These are phyloP conservation scores for Phytophthora melonis DNA, from an alignment of 352 stramenopile species.

Conservation along the genomic window DNA sequence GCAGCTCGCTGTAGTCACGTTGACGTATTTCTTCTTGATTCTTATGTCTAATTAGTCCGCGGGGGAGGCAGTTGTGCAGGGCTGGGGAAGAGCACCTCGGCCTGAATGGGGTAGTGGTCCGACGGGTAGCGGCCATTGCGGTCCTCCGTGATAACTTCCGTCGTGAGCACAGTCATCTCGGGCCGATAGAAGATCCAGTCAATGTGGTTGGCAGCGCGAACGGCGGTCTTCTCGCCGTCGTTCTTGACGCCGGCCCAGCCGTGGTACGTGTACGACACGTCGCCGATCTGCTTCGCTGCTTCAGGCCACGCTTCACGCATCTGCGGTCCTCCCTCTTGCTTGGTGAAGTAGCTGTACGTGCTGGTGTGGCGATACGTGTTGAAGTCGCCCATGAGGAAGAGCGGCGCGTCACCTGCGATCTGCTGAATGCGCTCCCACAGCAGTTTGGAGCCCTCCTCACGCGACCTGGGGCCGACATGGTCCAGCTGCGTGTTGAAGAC, in stretches of 20 bases:
- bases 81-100: slow-evolving; percentile 81
- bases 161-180: slow-evolving; percentile 76
- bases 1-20: slow-evolving; percentile 24
- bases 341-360: slow-evolving; percentile 87
- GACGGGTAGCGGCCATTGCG: slow-evolving; percentile 85
- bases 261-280: slow-evolving; percentile 89
- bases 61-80: slow-evolving; percentile 62
- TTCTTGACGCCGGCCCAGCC: slow-evolving; percentile 88
- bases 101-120: slow-evolving; percentile 90
- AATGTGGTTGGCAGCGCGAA: slow-evolving; percentile 85
- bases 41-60: slow-evolving; percentile 25
- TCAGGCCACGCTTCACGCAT: slow-evolving; percentile 81
- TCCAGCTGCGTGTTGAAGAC: slow-evolving; percentile 87
- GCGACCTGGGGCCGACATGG: slow-evolving; percentile 64
- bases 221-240: slow-evolving; percentile 72
- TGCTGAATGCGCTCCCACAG: slow-evolving; percentile 73
- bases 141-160: slow-evolving; percentile 86
- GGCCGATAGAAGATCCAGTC: slow-evolving; percentile 91
- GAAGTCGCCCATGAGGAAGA: slow-evolving; percentile 88
- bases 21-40: slow-evolving; percentile 31
- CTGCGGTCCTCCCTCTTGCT: slow-evolving; percentile 58
- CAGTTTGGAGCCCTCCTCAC: slow-evolving; percentile 60
- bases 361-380: slow-evolving; percentile 87
- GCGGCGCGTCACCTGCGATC: slow-evolving; percentile 60
- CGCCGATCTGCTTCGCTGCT: slow-evolving; percentile 69